Base-by-base conservation (phyloP, 257 asterid species). In the Plectranthus barbatus region DNA sequence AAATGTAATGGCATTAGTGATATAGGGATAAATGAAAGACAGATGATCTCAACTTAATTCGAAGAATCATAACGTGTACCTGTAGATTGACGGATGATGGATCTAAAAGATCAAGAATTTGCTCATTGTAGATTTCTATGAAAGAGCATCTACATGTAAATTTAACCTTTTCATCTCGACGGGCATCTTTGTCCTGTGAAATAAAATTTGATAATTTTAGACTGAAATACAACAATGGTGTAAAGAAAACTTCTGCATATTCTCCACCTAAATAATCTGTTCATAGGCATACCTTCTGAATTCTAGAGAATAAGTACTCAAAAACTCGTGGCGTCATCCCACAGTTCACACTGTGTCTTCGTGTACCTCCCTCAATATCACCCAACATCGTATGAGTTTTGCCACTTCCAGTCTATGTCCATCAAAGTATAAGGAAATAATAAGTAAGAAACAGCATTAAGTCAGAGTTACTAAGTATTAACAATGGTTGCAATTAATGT, bases 351-450 rank as follows among this genome's bases (percentile, higher is more conserved):
- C 97, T 93, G 59, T 90, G 97, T 73, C 97, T 85, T 72, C 95
- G 74, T 48, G 95, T 77, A 76, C 96, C 97, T 53, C 90, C 95
- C 80, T 93, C 99, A 48, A 93, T 87, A 66, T 93, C 99, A 73
- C 99, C 99, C 70, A 93, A 97, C 99, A 93, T 93, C 36, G 99
- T 93, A 77, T 89, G 96, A 51, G 99, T 93, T 75, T 93, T 93
- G 44, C 99, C 99, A 76, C 99, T 93, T 57, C 99, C 99, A 63
- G 99, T 93, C 99, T 93, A 73, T 18, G 60, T 44, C 59, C 49
- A 39, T 37, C n/a, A 33, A 60, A 62, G 1, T 20, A 34, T 49
- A 31, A 57, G 11, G n/a, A 70, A 39, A n/a, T n/a, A 37, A 7
- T 39, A 39, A 56, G 50, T 34, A 31, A 52, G 12, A 11, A 24